Evolutionary conservation across 306 rosid genomes (phyloP).

Genomic region (Mimosa bimucronata): DNA sequence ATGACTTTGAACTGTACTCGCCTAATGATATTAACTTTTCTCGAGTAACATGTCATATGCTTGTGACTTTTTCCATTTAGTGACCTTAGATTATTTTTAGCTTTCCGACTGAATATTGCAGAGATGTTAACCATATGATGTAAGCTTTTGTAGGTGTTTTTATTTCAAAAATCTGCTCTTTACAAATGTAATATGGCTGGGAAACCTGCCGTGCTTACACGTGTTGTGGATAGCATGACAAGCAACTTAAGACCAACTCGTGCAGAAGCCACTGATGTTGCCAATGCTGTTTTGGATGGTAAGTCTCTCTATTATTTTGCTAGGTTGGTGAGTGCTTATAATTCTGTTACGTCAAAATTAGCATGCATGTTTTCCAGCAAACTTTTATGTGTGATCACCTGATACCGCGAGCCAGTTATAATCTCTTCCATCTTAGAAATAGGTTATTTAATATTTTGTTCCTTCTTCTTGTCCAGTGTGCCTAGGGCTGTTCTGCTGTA

Average conservation of each 20-base stretch:
- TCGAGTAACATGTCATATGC: too few species aligned
- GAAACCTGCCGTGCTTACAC: conserved; percentile 98
- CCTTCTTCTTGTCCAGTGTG: not conserved
- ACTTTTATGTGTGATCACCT: not conserved
- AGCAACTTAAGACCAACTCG: conserved; percentile 98
- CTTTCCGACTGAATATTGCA: conserved; percentile 11
- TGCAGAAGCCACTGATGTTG: conserved; percentile 99
- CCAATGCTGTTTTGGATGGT: conserved; percentile 99
- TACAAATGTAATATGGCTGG: conserved; percentile 99
- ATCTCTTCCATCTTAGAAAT: not conserved
- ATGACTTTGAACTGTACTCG: too few species aligned
- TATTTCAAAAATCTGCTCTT: conserved; percentile 96
- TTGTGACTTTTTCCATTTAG: not conserved
- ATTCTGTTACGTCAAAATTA: conserved; percentile 8
- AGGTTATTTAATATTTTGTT: not conserved
- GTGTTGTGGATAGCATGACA: conserved; percentile 99
- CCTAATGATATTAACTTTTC: too few species aligned
- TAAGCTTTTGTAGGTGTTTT: conserved; percentile 71
- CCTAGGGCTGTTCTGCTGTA: conserved; percentile 13
- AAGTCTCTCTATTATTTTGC: conserved; percentile 33
- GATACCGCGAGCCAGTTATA: not conserved
- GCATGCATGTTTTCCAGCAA: not conserved
- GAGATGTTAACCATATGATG: conserved; percentile 29
- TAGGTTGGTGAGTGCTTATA: conserved; percentile 13
- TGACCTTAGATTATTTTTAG: conserved; percentile 22